Evolutionary conservation across 441 rosid genomes (phyloP), one percentile per base, ranked within the genome.

Genomic region (Breynia disticha): DNA sequence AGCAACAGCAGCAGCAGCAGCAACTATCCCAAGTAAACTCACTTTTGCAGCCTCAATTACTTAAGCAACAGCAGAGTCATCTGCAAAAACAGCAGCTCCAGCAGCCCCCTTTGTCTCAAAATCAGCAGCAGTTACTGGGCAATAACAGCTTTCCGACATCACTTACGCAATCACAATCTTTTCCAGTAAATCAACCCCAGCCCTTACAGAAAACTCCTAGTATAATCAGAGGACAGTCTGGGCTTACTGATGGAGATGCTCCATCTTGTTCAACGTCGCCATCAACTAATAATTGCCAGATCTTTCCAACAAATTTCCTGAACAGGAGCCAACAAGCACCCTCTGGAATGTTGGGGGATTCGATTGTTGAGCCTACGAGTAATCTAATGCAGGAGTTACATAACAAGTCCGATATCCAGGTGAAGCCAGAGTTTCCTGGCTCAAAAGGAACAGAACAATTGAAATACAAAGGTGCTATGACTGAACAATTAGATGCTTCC

Each of bases 231-330:
- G 80, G 75, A 56, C 79, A 73, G 62, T 86, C 91, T 55, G 76
- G 77, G 41, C 78, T 76, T 55, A 82, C 91, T 8, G 95, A 84
- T 65, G 91, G 91, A 65, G 97, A 88, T 59, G 84, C 88, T 60
- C 97, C 95, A 50, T 83, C 97, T 48, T 93, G 95, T 75, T 82
- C 91, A 50, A 88, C 98, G 63, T 88, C 95, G 8, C 95, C 97
- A 48, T 93, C 97, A 46, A 74, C 97, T 56, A 81, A 79, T 66
- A 91, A 81, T 67, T 88, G 86, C 76, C 94, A 86, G 72, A 65
- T 86, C 67, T 75, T 83, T 7, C 75, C 84, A 3, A 71, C 87
- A 52, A 73, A 62, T 68, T 82, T 91, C 51, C 68, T 79, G 48
- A 79, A 71, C 75, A 81, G 86, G 72, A 79, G 64, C 69, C 96